These are phyloP conservation scores for Aspergillus hancockii DNA, from an alignment of 495 filamentous ascomycete genomes.

Conservation along the genomic window DNA sequence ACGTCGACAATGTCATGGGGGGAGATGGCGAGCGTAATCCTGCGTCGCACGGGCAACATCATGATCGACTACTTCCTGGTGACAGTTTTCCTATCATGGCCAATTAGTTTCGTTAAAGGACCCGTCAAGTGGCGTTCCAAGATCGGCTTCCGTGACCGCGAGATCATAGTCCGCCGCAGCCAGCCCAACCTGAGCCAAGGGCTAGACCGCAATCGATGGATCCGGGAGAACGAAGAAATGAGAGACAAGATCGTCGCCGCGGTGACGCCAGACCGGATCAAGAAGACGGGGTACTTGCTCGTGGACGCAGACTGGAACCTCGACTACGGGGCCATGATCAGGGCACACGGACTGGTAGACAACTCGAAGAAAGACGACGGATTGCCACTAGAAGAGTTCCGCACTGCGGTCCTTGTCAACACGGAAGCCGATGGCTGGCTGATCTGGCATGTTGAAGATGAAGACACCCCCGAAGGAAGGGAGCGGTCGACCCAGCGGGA, in stretches of 20 bases:
- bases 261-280: slow-evolving; percentile 60
- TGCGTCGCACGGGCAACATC: slow-evolving; percentile 59
- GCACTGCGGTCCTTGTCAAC: slow-evolving; percentile 64
- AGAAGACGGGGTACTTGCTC: slow-evolving; percentile 77
- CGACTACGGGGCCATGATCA: slow-evolving; percentile 74
- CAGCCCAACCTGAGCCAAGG: slow-evolving; percentile 39
- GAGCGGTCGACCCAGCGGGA: slow-evolving; percentile 45
- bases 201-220: slow-evolving; percentile 46
- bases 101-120: slow-evolving; percentile 65
- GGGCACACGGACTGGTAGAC: slow-evolving; percentile 62
- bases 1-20: slow-evolving; percentile 49
- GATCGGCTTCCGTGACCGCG: slow-evolving; percentile 68
- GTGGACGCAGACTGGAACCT: slow-evolving; percentile 80
- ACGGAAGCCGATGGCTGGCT: slow-evolving; percentile 68
- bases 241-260: slow-evolving; percentile 60
- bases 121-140: slow-evolving; percentile 67
- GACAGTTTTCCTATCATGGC: slow-evolving; percentile 73
- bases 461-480: slow-evolving; percentile 54
- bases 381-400: slow-evolving; percentile 53
- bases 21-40: slow-evolving; percentile 49
- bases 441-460: slow-evolving; percentile 54
- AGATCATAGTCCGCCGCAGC: slow-evolving; percentile 74
- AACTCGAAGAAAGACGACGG: slow-evolving; percentile 46
- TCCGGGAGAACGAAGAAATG: slow-evolving; percentile 47
- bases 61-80: slow-evolving; percentile 70